Base-by-base conservation (phyloP, 257 asterid species). In the Salvia hispanica region DNA sequence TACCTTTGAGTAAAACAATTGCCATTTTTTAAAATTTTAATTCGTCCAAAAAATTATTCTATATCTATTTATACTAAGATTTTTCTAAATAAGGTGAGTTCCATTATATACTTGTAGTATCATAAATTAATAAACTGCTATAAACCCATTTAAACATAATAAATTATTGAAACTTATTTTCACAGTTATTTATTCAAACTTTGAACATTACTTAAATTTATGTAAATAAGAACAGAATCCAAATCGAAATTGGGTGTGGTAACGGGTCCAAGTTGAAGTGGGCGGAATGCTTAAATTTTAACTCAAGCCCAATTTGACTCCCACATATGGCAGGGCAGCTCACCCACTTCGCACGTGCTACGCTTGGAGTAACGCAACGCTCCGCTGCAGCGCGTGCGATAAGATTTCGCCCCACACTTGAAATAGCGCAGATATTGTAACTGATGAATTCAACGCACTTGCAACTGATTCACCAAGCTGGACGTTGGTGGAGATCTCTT, bases 401-500 rank as follows among this genome's bases (percentile, higher is more conserved):
- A 43, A 3, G 34, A 33, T 12, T 51, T 43, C 13, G 57, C 5
- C 52, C 12, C 33, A 25, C 62, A n/a, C 61, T 2, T 31, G 53
- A 45, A 54, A 67, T 62, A 31, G 31, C 36, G 31, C 69, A 54
- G 58, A 43, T 46, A 12, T 28, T 18, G 66, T 54, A 62, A 13
- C 62, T 28, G 65, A 54, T 64, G 76, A 13, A 70, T 46, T 12
- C 64, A 36, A 15, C 72, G 18, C 45, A 34, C 16, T 53, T 31
- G 64, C 64, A 36, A 67, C 74, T 54, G 73, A 65, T 69, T 48
- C 62, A 64, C 47, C 82, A 10, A 25, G 69, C 62, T 40, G 58
- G 65, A 31, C 43, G 65, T 25, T 48, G 74, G 54, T 18, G 59
- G 72, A 40, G 64, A 70, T 66, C 68, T 18, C 72, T 70, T 74